A percentile compares a stretch with the other conserved stretches of the same genome.
These are phyloP conservation scores for Pseudoperonospora humuli DNA, from an alignment of 352 stramenopile genomes.

Conservation along the genomic window DNA sequence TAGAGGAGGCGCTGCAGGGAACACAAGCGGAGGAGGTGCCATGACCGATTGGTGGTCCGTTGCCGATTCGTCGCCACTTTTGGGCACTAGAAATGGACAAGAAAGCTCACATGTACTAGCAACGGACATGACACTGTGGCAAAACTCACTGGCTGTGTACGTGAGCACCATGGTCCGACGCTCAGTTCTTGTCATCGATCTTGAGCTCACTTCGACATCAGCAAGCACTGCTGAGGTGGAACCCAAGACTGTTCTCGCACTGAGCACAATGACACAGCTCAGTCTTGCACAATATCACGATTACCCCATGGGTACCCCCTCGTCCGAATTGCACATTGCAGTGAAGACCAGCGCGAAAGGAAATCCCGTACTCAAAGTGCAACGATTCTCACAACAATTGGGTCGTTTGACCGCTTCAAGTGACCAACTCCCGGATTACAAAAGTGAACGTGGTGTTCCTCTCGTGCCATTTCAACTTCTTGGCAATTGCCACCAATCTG, in stretches of 20 bases:
- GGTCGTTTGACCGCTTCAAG: slow-evolving; percentile 21
- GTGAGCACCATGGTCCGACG: slow-evolving; percentile 14
- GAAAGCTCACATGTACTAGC: slow-evolving; percentile 5
- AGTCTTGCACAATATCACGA: slow-evolving; percentile 60
- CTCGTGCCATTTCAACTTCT: slow-evolving; percentile 47
- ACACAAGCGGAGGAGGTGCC: slow-evolving; percentile 18
- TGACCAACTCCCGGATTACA: slow-evolving; percentile 53
- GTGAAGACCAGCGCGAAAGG: slow-evolving; percentile 15
- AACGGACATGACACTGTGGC: slow-evolving; percentile 13
- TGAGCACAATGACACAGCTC: slow-evolving; percentile 35
- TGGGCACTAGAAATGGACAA: too few relatives aligned
- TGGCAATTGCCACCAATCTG: slow-evolving; percentile 32
- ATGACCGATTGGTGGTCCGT: slow-evolving; percentile 23
- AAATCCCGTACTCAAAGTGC: slow-evolving; percentile 33
- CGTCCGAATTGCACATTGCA: slow-evolving; percentile 37
- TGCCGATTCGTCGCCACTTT: slow-evolving; percentile 7
- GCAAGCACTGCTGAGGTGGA: neutral
- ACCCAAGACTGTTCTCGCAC: slow-evolving; percentile 3
- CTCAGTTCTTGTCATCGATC: slow-evolving; percentile 17
- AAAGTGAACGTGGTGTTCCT: slow-evolving; percentile 38
- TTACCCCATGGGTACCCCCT: slow-evolving; percentile 38
- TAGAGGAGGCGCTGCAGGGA: slow-evolving; percentile 18
- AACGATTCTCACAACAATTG: slow-evolving; percentile 41
- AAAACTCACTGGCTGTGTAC: slow-evolving; percentile 26
- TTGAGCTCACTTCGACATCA: slow-evolving; percentile 5